Conservation (phyloP, 148 eudicot genomes). For the Cornus kousa region DNA sequence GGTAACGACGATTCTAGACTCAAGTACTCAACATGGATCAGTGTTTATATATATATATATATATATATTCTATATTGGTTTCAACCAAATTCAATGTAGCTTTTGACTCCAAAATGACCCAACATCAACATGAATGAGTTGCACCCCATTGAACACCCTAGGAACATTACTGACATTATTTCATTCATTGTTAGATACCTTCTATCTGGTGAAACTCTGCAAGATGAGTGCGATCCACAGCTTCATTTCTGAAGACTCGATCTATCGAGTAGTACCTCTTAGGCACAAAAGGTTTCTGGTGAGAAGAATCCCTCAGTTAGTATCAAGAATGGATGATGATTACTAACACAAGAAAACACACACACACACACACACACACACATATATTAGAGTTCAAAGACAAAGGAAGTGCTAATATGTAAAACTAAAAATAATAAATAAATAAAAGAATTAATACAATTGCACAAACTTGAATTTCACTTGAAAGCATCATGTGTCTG, state of each 20-base stretch:
- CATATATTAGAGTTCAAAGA: background rate
- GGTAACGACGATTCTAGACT: background rate
- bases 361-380: no score
- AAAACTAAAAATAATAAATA: background rate
- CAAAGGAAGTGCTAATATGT: background rate
- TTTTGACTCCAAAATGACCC: constrained; percentile 2
- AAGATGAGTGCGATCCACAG: constrained; percentile 93
- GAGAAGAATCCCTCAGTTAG: background rate
- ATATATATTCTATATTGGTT: no score
- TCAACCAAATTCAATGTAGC: background rate
- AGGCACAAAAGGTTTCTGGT: constrained; percentile 70
- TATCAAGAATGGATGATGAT: background rate
- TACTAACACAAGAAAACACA: no score
- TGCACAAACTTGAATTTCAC: background rate
- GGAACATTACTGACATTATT: background rate
- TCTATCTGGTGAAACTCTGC: constrained; percentile 98
- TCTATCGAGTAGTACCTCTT: constrained; percentile 84
- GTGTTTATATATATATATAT: no score
- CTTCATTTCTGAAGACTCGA: constrained; percentile 98
- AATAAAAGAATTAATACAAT: no score
- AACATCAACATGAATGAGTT: background rate
- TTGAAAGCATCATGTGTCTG: background rate
- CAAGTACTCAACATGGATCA: background rate
- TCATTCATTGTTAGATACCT: constrained; percentile 41
- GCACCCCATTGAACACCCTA: background rate